Evolutionary conservation across 805 yeast species (phyloP).

Genomic region (Teunomyces kruisii): DNA sequence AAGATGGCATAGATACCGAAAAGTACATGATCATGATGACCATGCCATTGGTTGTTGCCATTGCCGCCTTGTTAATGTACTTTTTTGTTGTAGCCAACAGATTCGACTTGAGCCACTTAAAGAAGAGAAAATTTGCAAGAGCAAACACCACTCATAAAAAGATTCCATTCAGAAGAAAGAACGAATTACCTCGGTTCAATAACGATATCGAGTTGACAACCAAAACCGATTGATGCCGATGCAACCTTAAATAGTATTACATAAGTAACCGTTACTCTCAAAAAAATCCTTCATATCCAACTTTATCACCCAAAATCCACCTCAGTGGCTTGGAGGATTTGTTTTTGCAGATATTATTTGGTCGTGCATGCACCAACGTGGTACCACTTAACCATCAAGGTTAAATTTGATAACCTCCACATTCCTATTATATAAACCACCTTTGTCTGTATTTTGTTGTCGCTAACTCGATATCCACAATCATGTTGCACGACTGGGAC

Average conservation of each 20-base stretch:
- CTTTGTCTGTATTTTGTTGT: not conserved
- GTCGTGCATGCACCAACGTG: not conserved
- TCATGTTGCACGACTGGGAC: constrained; percentile 12
- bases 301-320: too few relatives aligned
- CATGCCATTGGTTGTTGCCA: constrained; percentile 63
- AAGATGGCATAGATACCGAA: constrained; percentile 51
- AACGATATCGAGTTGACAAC: constrained; percentile 17
- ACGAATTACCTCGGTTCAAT: constrained; percentile 35
- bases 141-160: constrained; percentile 27
- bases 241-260: not conserved
- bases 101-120: constrained; percentile 43
- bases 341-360: not conserved
- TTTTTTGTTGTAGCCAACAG: constrained; percentile 57
- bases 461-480: not conserved
- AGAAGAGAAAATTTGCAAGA: constrained; percentile 28
- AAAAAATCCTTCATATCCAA: not conserved
- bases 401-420: not conserved
- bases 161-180: constrained; percentile 26
- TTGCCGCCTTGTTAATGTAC: constrained; percentile 64
- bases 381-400: not conserved
- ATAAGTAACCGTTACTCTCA: not conserved
- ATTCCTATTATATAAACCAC: not conserved
- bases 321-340: too few relatives aligned
- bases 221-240: constrained; percentile 12
- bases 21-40: constrained; percentile 64